Evolutionary conservation across 441 rosid species (phyloP).

Genomic region (Populus hybrid): DNA sequence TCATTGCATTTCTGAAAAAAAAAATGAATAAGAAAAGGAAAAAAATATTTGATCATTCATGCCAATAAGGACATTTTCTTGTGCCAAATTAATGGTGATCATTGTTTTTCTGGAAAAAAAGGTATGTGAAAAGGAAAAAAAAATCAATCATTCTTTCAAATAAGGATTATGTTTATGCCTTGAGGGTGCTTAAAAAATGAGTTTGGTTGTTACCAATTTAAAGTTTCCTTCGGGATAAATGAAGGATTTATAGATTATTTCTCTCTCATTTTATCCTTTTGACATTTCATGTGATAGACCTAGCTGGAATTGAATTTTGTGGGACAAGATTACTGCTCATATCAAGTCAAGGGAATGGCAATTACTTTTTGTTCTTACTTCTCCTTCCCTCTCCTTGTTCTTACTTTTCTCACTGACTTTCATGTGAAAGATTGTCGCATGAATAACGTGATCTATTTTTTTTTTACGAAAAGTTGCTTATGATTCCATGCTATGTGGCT

Average conservation of each 20-base stretch:
- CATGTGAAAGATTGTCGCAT: not conserved
- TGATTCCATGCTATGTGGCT: conserved; percentile 1
- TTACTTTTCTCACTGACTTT: not conserved
- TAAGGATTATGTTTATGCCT: too few species aligned
- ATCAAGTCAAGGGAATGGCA: not conserved
- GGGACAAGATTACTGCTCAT: not conserved
- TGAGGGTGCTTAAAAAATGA: not conserved
- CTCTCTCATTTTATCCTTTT: not conserved
- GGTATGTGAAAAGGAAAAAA: not conserved
- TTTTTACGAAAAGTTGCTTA: not conserved
- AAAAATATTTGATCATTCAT: not conserved
- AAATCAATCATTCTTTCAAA: too few species aligned
- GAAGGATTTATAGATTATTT: not conserved
- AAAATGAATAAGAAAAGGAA: not conserved
- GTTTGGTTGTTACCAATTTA: not conserved
- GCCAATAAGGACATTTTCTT: not conserved
- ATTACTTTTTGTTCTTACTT: not conserved
- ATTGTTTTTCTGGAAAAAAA: not conserved
- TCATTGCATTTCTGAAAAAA: not conserved
- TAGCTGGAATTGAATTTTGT: not conserved
- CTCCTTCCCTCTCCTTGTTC: not conserved
- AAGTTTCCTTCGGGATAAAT: not conserved
- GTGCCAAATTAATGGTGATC: not conserved
- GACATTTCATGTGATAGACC: not conserved
- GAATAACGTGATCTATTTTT: not conserved